Evolutionary conservation across 2,329 filamentous ascomycete species (phyloP).

Genomic region (Ceratocystis ficicola): DNA sequence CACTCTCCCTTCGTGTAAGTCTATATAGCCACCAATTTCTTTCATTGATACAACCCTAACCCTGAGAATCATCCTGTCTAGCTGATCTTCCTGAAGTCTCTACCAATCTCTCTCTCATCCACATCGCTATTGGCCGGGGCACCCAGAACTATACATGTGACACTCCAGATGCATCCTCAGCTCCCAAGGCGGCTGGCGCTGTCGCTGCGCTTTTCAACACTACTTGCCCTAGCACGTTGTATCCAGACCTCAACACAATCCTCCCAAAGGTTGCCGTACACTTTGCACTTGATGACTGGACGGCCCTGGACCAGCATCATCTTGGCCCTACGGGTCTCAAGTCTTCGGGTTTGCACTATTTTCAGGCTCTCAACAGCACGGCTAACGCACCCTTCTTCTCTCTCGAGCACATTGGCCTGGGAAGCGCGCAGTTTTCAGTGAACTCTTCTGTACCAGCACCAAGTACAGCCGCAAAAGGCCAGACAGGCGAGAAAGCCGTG

Average conservation of each 20-base stretch:
- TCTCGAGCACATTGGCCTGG: conserved; percentile 44
- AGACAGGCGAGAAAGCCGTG: conserved; percentile 55
- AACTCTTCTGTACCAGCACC: conserved; percentile 52
- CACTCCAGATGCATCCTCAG: conserved; percentile 43
- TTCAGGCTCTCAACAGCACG: conserved; percentile 39
- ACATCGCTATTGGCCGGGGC: conserved; percentile 76
- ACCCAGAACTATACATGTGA: conserved; percentile 91
- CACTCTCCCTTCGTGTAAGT: conserved; percentile 39
- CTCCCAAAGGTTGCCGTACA: conserved; percentile 58
- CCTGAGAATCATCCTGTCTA: background rate
- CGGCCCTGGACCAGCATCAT: conserved; percentile 23
- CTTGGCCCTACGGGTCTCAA: conserved; percentile 48
- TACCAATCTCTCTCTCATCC: conserved; percentile 51
- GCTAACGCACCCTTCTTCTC: conserved; percentile 66
- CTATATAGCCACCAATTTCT: background rate
- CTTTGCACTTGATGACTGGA: conserved; percentile 32
- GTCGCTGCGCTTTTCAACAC: conserved; percentile 79
- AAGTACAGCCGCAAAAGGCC: conserved; percentile 44
- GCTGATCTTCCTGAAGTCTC: conserved; percentile 48
- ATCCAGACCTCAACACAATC: conserved; percentile 51
- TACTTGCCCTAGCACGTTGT: conserved; percentile 61
- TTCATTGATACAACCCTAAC: background rate
- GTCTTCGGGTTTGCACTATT: conserved; percentile 71
- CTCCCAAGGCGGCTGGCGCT: conserved; percentile 58
- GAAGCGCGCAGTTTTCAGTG: conserved; percentile 47